These are phyloP conservation scores for Scheffersomyces insectosa DNA, from an alignment of 1,139 yeast species.

Conservation along the genomic window DNA sequence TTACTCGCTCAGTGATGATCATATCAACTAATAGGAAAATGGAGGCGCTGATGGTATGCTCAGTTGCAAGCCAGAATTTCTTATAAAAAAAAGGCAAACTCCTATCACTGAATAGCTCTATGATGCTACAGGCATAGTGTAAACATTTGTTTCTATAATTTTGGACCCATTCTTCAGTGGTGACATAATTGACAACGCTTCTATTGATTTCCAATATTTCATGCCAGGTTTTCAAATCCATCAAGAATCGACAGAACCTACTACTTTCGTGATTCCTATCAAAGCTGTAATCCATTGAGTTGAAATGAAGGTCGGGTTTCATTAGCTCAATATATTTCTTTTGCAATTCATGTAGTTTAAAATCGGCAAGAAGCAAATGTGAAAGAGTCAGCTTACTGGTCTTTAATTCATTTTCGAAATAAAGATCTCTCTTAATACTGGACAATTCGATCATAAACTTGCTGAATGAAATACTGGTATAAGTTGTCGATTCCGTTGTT, in stretches of 20 bases:
- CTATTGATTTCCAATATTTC: constrained; percentile 8
- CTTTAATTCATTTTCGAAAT: constrained; percentile 1
- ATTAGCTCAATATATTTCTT: background rate
- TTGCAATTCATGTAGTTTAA: constrained; percentile 1
- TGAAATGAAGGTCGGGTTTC: background rate
- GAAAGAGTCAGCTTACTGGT: background rate
- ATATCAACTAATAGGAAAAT: constrained; percentile 13
- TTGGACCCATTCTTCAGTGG: constrained; percentile 1
- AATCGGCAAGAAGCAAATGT: background rate
- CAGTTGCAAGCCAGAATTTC: constrained; percentile 14
- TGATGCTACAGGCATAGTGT: constrained; percentile 3
- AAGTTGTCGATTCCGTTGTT: constrained; percentile 9
- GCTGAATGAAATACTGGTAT: constrained; percentile 13
- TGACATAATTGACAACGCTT: constrained; percentile 5
- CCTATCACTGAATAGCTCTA: constrained; percentile 8
- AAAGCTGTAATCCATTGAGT: background rate
- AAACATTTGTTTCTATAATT: constrained; percentile 8
- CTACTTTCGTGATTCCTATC: background rate
- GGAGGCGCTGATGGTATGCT: constrained; percentile 12
- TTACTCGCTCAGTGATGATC: constrained; percentile 4
- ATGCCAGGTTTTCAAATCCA: constrained; percentile 1
- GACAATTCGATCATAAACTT: constrained; percentile 10
- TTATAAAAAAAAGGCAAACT: constrained; percentile 10
- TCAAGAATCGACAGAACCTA: background rate
- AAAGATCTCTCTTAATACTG: constrained; percentile 7